phyloP scores from a whole-genome alignment of 169 alveolate genomes.

The Ichthyophthirius multifiliis region DNA sequence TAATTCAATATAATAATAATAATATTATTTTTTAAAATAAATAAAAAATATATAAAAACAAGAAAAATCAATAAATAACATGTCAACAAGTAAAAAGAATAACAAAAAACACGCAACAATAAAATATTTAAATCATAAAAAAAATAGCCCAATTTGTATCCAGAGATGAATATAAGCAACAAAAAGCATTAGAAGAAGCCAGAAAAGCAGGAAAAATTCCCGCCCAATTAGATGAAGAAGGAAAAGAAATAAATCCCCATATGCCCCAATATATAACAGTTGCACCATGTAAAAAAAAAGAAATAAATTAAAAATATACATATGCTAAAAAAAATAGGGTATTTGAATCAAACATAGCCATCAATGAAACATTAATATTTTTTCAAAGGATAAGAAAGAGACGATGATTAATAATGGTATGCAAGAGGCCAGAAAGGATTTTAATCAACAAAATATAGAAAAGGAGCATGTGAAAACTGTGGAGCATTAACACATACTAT shows the following conservation, averaged over 20 bases:
- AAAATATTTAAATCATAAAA: too few species aligned
- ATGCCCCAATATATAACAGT: slow-evolving; percentile 80
- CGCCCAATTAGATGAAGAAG: slow-evolving; percentile 25
- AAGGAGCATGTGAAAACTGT: slow-evolving; percentile 99
- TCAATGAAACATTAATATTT: slow-evolving; percentile 62
- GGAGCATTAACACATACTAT: slow-evolving; percentile 98
- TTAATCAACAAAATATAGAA: slow-evolving; percentile 80
- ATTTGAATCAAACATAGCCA: slow-evolving; percentile 60
- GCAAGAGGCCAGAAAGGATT: slow-evolving; percentile 56
- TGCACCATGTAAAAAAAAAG: slow-evolving; percentile 72
- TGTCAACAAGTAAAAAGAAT: too few species aligned
- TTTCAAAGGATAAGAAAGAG: slow-evolving; percentile 24
- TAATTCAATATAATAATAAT: too few species aligned
- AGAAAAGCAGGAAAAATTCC: slow-evolving; percentile 25
- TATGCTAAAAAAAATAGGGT: slow-evolving; percentile 38
- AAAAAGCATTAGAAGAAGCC: slow-evolving; percentile 30
- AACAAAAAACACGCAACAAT: too few species aligned
- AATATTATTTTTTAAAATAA: too few species aligned
- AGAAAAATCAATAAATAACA: too few species aligned
- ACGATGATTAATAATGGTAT: slow-evolving; percentile 49
- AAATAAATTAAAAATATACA: background rate
- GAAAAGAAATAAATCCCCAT: slow-evolving; percentile 60
- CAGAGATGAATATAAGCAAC: background rate
- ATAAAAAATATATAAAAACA: too few species aligned
- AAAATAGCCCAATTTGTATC: background rate